Percentiles rank a stretch among this genome's conserved stretches.
Conservation (phyloP, 2,329 filamentous ascomycete species). For the Colletotrichum sp. region DNA sequence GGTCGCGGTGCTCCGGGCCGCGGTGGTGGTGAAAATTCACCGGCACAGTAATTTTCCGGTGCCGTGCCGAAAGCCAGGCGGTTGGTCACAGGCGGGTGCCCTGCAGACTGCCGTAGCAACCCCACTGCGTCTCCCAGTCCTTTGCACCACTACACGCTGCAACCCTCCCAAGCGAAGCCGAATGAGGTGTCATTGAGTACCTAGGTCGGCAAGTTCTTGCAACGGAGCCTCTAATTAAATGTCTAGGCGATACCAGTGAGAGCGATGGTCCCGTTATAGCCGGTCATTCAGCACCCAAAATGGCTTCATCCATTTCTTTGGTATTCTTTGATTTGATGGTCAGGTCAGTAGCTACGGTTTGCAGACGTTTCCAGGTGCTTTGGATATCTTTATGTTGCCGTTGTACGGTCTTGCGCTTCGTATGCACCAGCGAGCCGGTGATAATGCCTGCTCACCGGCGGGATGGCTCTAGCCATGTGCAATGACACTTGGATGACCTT, state of each 20-base stretch:
- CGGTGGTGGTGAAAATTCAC: neutral
- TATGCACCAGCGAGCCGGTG: neutral
- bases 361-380: neutral
- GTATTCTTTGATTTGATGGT: neutral
- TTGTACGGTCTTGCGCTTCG: neutral
- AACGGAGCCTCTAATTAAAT: neutral
- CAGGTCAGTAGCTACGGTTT: neutral
- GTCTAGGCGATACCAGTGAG: neutral
- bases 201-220: neutral
- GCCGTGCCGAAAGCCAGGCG: neutral
- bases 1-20: neutral
- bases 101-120: neutral
- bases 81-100: neutral
- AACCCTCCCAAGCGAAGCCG: neutral
- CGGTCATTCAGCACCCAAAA: neutral
- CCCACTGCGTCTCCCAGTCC: neutral
- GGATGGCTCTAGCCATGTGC: neutral
- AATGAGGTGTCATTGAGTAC: neutral
- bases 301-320: neutral
- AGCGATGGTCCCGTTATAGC: neutral
- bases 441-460: neutral
- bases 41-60: neutral
- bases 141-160: neutral
- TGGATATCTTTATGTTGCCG: neutral
- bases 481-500: neutral